Base-by-base conservation (phyloP, 1,139 yeast species). In the Suhomyces bribrorum region DNA sequence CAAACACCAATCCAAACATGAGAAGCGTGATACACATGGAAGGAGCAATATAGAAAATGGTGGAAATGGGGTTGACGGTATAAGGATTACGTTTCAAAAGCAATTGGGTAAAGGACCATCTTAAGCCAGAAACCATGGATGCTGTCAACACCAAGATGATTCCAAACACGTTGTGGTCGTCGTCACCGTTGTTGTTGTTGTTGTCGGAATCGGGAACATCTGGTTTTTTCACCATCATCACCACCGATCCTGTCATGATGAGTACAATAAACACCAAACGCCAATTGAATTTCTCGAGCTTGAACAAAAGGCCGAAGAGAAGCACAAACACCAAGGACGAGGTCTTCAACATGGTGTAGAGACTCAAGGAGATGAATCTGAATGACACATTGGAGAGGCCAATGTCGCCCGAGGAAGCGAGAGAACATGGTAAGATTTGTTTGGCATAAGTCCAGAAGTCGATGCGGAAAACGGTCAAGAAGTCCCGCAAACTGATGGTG, bases 101-200 rank as follows among this genome's bases (percentile, higher is more conserved):
- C 20, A 92, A 61, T 58, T 92, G 97, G 3, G 97, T 89, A 49
- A 89, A 77, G 1, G 96, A 90, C 98, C 98, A 92, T 49, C 98
- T 75, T 37, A 92, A 66, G 1, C 98, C 98, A 15, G 95, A 84
- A 64, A 88, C 75, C 57, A 85, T 74, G 4, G 95, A 80, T 4
- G 96, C 92, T 2, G 79, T 62, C 22, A 92, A 62, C 1, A 90
- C 97, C 33, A 89, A 66, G 7, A 80, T 44, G 28, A 88, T 79
- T 3, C 97, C 97, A 14, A 78, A 43, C 2, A 75, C 48, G 27
- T 49, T 55, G 14, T 52, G 57, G 12, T 45, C 53, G 12, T 47
- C 48, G 17, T 38, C 41, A 3, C 48, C 40, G 9, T 40, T 29
- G 4, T 38, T 46, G 11, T 11, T 11, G 9, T n/a, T n/a, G n/a